Evolutionary conservation across 805 yeast genomes (phyloP).

Genomic region (Saccharomycopsis javanensis): DNA sequence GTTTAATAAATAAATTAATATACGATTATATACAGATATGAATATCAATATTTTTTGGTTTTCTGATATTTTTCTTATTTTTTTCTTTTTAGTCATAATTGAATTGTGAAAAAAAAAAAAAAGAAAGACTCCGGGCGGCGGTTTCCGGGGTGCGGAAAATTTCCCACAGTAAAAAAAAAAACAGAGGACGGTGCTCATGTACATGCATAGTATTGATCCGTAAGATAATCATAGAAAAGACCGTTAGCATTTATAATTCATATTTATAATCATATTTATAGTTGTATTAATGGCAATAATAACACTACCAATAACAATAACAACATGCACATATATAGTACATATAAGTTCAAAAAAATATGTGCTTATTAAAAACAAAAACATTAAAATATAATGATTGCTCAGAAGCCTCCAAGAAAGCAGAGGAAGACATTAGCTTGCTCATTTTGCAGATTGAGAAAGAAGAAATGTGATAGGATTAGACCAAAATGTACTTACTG

Average conservation of each 20-base stretch:
- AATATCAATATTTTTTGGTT: too few species aligned
- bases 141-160: neutral
- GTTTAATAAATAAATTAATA: too few species aligned
- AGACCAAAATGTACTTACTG: conserved; percentile 16
- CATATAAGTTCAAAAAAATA: neutral
- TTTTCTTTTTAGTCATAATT: neutral
- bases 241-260: neutral
- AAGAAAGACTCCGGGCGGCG: neutral
- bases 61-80: neutral
- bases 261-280: neutral
- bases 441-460: conserved; percentile 13
- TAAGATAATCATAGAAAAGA: neutral
- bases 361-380: neutral
- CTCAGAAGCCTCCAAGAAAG: neutral
- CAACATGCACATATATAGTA: too few species aligned
- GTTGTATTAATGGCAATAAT: too few species aligned
- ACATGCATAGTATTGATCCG: neutral
- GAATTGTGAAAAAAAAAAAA: neutral
- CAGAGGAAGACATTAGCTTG: conserved; percentile 12
- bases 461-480: conserved; percentile 16
- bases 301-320: too few species aligned
- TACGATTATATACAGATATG: too few species aligned
- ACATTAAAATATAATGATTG: neutral
- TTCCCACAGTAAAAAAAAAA: neutral
- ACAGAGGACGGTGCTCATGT: neutral